phyloP scores from a whole-genome alignment of 1,139 yeast species.

The Blastobotrys petasosporus region DNA sequence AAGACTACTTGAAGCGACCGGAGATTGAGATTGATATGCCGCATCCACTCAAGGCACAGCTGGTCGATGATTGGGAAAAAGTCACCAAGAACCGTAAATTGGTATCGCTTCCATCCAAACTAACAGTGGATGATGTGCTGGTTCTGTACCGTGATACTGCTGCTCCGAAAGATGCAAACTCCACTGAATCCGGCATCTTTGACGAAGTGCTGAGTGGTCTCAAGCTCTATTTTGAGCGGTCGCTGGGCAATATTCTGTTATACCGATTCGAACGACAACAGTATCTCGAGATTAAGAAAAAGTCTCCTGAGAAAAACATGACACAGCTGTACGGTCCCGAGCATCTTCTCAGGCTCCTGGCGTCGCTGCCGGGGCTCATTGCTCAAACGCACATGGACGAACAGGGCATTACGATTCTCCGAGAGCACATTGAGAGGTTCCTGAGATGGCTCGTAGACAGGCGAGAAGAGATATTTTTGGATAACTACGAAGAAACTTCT shows the following conservation, averaged over 20 bases:
- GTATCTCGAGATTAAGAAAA: constrained; percentile 50
- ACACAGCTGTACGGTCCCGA: constrained; percentile 65
- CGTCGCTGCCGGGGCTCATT: constrained; percentile 73
- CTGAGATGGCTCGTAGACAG: constrained; percentile 44
- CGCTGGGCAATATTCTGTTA: constrained; percentile 64
- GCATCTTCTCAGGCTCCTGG: constrained; percentile 67
- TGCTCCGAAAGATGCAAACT: constrained; percentile 23
- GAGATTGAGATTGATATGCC: constrained; percentile 57
- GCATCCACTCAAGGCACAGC: constrained; percentile 55
- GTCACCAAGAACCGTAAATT: constrained; percentile 74
- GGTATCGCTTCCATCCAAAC: constrained; percentile 53
- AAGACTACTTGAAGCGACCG: constrained; percentile 38
- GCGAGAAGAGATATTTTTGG: constrained; percentile 43
- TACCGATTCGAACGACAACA: constrained; percentile 85
- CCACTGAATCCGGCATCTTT: constrained; percentile 49
- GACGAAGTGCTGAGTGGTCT: constrained; percentile 68
- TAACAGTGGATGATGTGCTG: constrained; percentile 49
- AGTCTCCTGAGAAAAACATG: constrained; percentile 35
- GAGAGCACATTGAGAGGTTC: constrained; percentile 49
- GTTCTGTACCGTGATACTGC: constrained; percentile 38
- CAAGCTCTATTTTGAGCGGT: constrained; percentile 67
- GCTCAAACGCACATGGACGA: constrained; percentile 78
- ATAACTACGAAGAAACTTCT: constrained; percentile 47
- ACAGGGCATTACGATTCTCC: constrained; percentile 55
- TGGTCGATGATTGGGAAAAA: constrained; percentile 92